These are phyloP conservation scores for Candida endomychidarum DNA, from an alignment of 805 yeast genomes.

Conservation along the genomic window DNA sequence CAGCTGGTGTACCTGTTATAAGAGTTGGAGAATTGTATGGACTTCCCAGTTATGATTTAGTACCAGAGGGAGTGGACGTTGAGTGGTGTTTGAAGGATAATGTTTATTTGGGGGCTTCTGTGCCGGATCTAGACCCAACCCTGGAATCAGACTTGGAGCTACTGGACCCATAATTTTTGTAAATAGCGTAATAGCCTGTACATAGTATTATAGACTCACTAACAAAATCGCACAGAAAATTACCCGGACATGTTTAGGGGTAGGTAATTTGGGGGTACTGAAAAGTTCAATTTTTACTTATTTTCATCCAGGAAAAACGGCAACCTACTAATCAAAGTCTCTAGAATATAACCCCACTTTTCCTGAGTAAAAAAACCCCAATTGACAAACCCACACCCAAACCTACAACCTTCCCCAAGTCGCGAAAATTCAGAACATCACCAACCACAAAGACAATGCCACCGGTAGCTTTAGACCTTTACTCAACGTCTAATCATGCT, in stretches of 20 bases:
- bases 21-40: background rate
- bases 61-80: background rate
- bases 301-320: too few relatives aligned
- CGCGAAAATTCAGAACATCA: background rate
- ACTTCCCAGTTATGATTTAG: constrained; percentile 7
- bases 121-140: too few relatives aligned
- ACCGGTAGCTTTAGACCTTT: constrained; percentile 7
- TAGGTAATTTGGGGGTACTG: too few relatives aligned
- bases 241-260: too few relatives aligned
- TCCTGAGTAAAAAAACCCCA: too few relatives aligned
- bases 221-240: too few relatives aligned
- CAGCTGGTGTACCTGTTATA: constrained; percentile 7
- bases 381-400: too few relatives aligned
- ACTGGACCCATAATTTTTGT: too few relatives aligned
- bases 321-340: too few relatives aligned
- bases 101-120: background rate
- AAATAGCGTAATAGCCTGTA: background rate
- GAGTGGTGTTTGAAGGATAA: constrained; percentile 11
- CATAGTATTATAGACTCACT: too few relatives aligned
- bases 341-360: too few relatives aligned
- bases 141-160: background rate
- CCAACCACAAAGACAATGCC: background rate
- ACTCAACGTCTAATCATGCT: background rate
- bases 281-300: too few relatives aligned
- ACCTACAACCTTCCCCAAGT: background rate